A percentile compares a stretch with the other conserved stretches of the same genome.
Conservation (phyloP, 805 yeast genomes). For the Danielozyma ontarioensis region DNA sequence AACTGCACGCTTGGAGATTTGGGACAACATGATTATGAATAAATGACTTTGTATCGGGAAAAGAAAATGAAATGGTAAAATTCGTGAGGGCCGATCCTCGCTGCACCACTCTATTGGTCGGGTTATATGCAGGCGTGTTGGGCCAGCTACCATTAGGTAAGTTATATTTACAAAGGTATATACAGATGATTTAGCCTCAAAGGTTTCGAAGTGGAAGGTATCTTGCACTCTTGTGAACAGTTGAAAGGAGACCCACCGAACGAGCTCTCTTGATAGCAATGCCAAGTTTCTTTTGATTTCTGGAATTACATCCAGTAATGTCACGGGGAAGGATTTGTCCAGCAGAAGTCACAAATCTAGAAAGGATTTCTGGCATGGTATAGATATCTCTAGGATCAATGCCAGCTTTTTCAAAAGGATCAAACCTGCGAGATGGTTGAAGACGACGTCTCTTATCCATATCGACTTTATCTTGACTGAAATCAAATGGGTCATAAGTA, state of each 20-base stretch:
- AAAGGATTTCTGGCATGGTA: conserved; percentile 64
- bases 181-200: too few species aligned
- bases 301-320: conserved; percentile 59
- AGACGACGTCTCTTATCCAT: conserved; percentile 36
- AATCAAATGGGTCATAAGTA: conserved; percentile 79
- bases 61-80: too few species aligned
- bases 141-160: too few species aligned
- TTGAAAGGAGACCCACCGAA: conserved; percentile 72
- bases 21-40: conserved; percentile 9
- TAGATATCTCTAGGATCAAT: conserved; percentile 68
- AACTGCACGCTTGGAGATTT: conserved; percentile 18
- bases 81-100: too few species aligned
- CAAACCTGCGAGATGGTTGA: conserved; percentile 10
- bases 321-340: conserved; percentile 76
- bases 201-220: conserved; percentile 37
- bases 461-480: conserved; percentile 53
- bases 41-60: too few species aligned
- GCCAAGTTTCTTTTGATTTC: conserved; percentile 65
- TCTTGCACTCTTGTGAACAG: conserved; percentile 60
- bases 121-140: too few species aligned
- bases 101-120: too few species aligned
- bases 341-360: conserved; percentile 59
- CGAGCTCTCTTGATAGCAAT: conserved; percentile 79
- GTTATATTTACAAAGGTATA: conserved; percentile 2
- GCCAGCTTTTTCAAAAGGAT: conserved; percentile 44